Base-by-base conservation (phyloP, 345 rosid species). In the Citrus sp. region DNA sequence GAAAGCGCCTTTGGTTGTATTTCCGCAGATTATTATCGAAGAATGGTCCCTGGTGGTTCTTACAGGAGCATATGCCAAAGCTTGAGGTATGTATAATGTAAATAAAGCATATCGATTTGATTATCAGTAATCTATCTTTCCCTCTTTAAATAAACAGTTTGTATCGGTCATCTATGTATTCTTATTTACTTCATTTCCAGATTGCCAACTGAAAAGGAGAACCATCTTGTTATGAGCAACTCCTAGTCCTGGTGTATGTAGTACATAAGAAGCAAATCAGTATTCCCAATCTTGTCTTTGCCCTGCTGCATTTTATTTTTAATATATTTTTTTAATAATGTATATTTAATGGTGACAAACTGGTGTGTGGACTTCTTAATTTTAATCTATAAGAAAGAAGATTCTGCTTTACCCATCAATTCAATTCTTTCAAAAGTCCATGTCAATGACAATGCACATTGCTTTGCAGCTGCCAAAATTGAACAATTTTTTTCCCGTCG, bases 21-120 rank as follows among this genome's bases (percentile, higher is more conserved):
- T 42, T 72, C 37, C 22, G 4, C 82, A 82, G 88, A 67, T 70
- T 86, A 42, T 37, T 9, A 28, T 79, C 75, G 5, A 86, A 65
- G 67, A 79, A 81, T n/a, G 88, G 88, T 6, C 88, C 88, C 3
- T 83, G 88, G 88, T 70, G 82, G 84, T 85, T 83, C 81, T 42
- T 86, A 79, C 86, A 77, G 62, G 65, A 83, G 37, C 82, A 81
- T 22, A 10, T 13, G 2, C 54, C 49, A 4, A 28, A 84, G 58
- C 35, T 76, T 54, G 78, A 76, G 78, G 78, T 76, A 19, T 16
- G 70, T 63, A 10, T 46, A 42, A 42, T 3, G 51, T 42, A 42
- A 7, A 38, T 24, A 72, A 6, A 74, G 2, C 55, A 61, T 24
- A 25, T 46, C 34, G 14, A 25, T 64, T 46, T 49, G 49, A 28